Conservation (phyloP, 345 rosid species). For the Turnera subulata region DNA sequence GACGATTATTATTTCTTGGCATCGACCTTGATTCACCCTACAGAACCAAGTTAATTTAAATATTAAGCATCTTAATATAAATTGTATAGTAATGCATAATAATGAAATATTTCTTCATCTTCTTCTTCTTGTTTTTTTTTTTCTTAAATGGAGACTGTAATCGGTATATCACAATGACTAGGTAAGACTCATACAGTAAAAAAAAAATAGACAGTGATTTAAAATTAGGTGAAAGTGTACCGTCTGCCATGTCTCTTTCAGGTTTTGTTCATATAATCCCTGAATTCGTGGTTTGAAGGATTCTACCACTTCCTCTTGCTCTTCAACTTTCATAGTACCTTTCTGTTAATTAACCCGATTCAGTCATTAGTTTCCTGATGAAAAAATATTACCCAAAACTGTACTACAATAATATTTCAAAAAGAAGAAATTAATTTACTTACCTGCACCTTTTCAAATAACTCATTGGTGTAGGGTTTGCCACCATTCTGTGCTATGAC, state of each 20-base stretch:
- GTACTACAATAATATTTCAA: no score
- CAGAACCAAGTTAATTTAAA: no score
- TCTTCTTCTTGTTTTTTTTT: no score
- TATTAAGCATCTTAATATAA: no score
- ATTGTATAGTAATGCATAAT: no score
- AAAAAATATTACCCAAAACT: not conserved
- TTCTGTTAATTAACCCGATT: slow-evolving; percentile 39
- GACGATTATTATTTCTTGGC: no score
- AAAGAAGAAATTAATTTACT: not conserved
- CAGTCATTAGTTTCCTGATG: not conserved
- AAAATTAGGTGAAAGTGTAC: slow-evolving; percentile 21
- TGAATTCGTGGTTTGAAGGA: slow-evolving; percentile 55
- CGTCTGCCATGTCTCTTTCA: slow-evolving; percentile 61
- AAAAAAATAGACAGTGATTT: no score
- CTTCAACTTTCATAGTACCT: slow-evolving; percentile 57
- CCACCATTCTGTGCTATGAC: slow-evolving; percentile 60
- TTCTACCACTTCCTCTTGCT: slow-evolving; percentile 20
- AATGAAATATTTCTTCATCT: no score
- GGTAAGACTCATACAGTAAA: no score
- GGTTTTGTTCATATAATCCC: slow-evolving; percentile 52
- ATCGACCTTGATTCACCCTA: no score
- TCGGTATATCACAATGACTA: no score
- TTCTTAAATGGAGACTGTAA: no score
- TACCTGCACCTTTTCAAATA: slow-evolving; percentile 66
- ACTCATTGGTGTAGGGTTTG: slow-evolving; percentile 68